Evolutionary conservation across 345 rosid species (phyloP).

Genomic region (Eucalyptus pumila): DNA sequence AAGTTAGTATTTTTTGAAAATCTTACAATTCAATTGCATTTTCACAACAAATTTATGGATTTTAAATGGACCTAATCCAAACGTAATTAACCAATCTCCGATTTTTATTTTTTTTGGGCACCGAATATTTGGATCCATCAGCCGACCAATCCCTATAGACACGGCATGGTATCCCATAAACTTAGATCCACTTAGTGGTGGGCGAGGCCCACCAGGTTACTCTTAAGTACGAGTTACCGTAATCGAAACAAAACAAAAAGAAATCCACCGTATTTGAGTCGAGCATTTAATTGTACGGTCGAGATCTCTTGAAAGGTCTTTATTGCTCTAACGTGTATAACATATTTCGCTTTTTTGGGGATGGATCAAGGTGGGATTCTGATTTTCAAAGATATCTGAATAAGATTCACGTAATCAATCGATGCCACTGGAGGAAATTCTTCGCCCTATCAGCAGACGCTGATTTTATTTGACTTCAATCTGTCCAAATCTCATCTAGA

Average conservation of each 20-base stretch:
- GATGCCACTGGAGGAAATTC: background rate
- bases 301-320: background rate
- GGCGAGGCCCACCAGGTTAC: background rate
- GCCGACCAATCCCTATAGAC: background rate
- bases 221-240: background rate
- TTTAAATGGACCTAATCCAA: too few relatives aligned
- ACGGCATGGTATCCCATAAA: background rate
- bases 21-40: background rate
- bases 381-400: background rate
- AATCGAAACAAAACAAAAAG: background rate
- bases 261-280: background rate
- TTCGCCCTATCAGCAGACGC: background rate
- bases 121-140: background rate
- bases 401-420: background rate
- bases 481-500: background rate
- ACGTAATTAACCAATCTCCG: background rate
- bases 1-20: background rate
- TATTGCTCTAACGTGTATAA: background rate
- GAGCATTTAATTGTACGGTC: background rate
- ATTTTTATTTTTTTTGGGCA: background rate
- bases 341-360: background rate
- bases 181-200: background rate
- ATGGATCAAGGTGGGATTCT: background rate
- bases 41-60: background rate
- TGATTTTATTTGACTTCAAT: background rate